Percentiles rank a stretch among this genome's conserved stretches.
Evolutionary conservation across 257 asterid genomes (phyloP).

Genomic region (Solanum tarijense): DNA sequence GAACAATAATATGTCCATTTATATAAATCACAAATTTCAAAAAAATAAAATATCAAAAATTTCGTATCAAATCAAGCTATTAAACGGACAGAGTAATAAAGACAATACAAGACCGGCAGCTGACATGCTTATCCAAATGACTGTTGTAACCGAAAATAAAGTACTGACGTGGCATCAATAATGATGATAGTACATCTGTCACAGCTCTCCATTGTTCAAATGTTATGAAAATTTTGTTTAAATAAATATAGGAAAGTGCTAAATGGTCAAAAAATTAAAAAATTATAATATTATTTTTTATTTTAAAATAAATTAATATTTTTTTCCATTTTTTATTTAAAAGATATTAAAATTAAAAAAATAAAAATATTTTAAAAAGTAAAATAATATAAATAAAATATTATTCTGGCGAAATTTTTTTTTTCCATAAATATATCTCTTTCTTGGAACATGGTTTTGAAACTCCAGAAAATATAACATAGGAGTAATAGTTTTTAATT

Average conservation of each 20-base stretch:
- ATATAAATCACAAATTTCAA: no score
- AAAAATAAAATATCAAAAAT: rapidly evolving
- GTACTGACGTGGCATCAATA: conserved; percentile 3
- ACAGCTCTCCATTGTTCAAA: conserved; percentile 1
- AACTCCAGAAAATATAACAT: background rate
- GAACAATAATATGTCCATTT: background rate
- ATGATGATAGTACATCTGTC: conserved; percentile 8
- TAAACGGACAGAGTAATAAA: no score
- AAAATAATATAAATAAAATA: no score
- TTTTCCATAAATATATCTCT: background rate
- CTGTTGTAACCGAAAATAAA: background rate
- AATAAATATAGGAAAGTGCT: rapidly evolving
- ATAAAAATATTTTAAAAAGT: no score
- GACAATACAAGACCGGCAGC: background rate
- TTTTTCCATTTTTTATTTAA: no score
- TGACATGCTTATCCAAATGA: conserved; percentile 7
- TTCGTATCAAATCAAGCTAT: background rate
- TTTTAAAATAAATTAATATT: no score
- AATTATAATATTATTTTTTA: no score
- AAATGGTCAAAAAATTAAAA: no score
- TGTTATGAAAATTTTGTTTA: background rate
- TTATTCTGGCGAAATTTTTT: no score
- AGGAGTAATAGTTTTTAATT: background rate
- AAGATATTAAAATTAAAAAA: no score
- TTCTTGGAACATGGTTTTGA: background rate